Evolutionary conservation across 257 asterid species (phyloP).

Genomic region (Solanum piurae): DNA sequence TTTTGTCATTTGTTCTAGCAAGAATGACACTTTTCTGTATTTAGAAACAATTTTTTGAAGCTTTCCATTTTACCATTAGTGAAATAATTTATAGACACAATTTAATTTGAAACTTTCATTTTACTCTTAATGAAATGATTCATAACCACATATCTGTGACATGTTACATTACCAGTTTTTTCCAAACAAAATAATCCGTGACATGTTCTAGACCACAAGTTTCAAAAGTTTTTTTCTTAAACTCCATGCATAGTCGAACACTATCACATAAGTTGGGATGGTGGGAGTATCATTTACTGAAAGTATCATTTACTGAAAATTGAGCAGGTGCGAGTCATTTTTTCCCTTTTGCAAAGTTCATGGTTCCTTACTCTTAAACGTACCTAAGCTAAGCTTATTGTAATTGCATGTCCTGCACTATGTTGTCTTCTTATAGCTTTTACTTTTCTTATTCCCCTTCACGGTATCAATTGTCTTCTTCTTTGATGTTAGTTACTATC

Average conservation of each 20-base stretch:
- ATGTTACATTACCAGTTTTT: neutral
- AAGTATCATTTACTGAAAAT: neutral
- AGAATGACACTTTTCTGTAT: neutral
- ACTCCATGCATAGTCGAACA: neutral
- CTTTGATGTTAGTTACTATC: neutral
- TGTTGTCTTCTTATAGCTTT: neutral
- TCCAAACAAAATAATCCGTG: neutral
- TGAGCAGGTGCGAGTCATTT: neutral
- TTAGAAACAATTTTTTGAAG: neutral
- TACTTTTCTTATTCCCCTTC: neutral
- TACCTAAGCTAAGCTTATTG: neutral
- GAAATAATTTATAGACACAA: neutral
- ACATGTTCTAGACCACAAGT: neutral
- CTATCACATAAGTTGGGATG: neutral
- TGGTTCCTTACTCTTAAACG: neutral
- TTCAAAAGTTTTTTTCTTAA: neutral
- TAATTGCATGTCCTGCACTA: neutral
- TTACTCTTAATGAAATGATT: neutral
- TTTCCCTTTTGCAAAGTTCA: neutral
- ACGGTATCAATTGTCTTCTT: neutral
- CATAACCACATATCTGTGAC: neutral
- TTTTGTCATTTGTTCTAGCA: neutral
- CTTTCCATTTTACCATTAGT: neutral
- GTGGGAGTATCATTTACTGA: neutral
- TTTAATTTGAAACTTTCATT: neutral